These are phyloP conservation scores for Fusarium camptoceras DNA, from an alignment of 2,329 filamentous ascomycete genomes.

Conservation along the genomic window DNA sequence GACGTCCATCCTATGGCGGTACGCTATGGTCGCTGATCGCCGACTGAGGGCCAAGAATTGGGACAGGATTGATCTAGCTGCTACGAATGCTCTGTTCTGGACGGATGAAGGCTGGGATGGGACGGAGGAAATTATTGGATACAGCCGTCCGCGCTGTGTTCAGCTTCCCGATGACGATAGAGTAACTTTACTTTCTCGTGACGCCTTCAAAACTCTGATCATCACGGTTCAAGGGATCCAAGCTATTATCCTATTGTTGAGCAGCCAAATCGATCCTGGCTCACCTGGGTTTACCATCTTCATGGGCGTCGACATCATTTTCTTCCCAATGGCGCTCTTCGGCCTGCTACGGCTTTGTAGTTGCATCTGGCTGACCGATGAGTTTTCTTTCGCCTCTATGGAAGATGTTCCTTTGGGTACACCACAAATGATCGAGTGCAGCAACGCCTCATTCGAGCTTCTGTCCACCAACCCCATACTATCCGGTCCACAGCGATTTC, in stretches of 20 bases:
- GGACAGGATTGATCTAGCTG: constrained; percentile 11
- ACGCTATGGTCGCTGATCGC: constrained; percentile 12
- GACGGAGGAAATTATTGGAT: constrained; percentile 9
- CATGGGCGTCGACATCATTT: constrained; percentile 21
- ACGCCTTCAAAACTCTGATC: constrained; percentile 6
- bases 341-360: constrained; percentile 15
- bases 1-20: constrained; percentile 30
- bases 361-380: constrained; percentile 4
- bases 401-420: background rate
- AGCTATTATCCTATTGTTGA: background rate
- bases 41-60: constrained; percentile 10
- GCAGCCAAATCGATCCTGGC: background rate
- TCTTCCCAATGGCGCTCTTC: constrained; percentile 16
- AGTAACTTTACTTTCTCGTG: background rate
- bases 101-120: constrained; percentile 28
- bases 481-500: background rate
- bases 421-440: background rate
- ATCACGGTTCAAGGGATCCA: constrained; percentile 11
- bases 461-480: background rate
- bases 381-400: constrained; percentile 1
- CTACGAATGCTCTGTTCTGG: constrained; percentile 25
- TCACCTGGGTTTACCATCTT: background rate
- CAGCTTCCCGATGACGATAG: constrained; percentile 1
- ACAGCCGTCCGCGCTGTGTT: background rate
- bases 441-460: background rate